These are phyloP conservation scores for Erodium moschatum DNA, from an alignment of 441 rosid genomes.

Conservation along the genomic window DNA sequence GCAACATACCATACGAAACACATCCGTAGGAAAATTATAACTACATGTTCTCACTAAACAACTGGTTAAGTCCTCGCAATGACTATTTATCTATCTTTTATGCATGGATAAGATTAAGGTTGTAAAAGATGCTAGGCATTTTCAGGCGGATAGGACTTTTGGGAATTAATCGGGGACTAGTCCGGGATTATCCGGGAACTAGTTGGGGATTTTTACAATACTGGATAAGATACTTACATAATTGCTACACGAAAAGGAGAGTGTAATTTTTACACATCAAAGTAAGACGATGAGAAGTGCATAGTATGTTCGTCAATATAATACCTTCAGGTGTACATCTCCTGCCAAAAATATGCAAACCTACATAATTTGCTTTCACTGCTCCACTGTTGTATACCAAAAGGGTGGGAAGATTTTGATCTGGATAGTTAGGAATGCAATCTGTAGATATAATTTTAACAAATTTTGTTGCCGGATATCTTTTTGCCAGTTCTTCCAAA, in stretches of 20 bases:
- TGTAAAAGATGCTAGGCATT: too few species aligned
- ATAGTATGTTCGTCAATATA: neutral
- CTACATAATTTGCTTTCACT: slow-evolving; percentile 81
- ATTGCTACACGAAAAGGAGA: neutral
- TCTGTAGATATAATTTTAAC: slow-evolving; percentile 92
- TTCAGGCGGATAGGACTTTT: too few species aligned
- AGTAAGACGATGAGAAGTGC: neutral
- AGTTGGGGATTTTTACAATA: too few species aligned
- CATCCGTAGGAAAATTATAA: neutral
- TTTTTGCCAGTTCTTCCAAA: slow-evolving; percentile 71
- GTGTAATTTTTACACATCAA: neutral
- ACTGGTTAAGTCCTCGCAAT: neutral
- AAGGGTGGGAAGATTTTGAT: slow-evolving; percentile 81
- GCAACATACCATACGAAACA: too few species aligned
- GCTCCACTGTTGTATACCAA: slow-evolving; percentile 85
- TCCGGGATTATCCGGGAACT: too few species aligned
- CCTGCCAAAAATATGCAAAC: slow-evolving; percentile 72
- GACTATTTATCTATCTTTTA: neutral
- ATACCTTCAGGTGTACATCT: slow-evolving; percentile 93
- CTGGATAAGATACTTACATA: neutral
- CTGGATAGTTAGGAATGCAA: slow-evolving; percentile 93
- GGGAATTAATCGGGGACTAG: too few species aligned
- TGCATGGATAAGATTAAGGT: neutral
- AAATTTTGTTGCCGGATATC: slow-evolving; percentile 85
- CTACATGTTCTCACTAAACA: neutral